Evolutionary conservation across 2,329 filamentous ascomycete genomes (phyloP), one percentile per base, ranked within the genome.

Genomic region (Sarocladiaceae sp.): DNA sequence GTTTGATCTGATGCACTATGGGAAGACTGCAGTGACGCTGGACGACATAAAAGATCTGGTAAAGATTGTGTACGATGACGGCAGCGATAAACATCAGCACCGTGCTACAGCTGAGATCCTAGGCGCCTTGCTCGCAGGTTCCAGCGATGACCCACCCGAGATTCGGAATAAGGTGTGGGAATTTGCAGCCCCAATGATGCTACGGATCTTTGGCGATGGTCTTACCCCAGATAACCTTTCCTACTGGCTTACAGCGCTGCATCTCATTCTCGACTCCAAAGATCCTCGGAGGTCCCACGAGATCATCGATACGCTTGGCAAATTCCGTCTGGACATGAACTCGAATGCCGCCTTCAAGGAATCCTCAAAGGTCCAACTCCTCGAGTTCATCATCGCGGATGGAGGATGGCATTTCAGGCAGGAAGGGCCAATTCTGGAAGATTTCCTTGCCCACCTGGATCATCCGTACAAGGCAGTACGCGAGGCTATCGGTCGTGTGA

Each of bases 271-370:
- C 33, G 88, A 94, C 54, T 82, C 84, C 10, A 91, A 93, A 57
- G 93, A 98, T 63, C 91, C 93, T 11, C 80, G 94, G 34, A 81
- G 91, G 50, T 82, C 82, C 3, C 89, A 85, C 71, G 91, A 95
- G 51, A 75, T 98, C 50, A 78, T 95, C 27, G 84, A 93, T 51
- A 84, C 81, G 63, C 72, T 98, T 16, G 79, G 85, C 37, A 80
- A 82, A 44, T 97, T 97, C 76, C 79, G 88, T 23, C 73, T 98
- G 9, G 93, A 98, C 60, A 91, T 97, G 83, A 73, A 80, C 5
- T 96, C 91, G 0, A 96, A 97, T 59, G 93, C 94, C 3, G 93
- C 93, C 0, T 98, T 98, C 75, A 98, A 98, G 62, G 94, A 98
- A 62, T 95, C 91, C 45, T 94, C 91, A 21, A 96, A 97, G 68